Conservation (phyloP, 129 eudicot genomes). For the Flaveria brownii region DNA sequence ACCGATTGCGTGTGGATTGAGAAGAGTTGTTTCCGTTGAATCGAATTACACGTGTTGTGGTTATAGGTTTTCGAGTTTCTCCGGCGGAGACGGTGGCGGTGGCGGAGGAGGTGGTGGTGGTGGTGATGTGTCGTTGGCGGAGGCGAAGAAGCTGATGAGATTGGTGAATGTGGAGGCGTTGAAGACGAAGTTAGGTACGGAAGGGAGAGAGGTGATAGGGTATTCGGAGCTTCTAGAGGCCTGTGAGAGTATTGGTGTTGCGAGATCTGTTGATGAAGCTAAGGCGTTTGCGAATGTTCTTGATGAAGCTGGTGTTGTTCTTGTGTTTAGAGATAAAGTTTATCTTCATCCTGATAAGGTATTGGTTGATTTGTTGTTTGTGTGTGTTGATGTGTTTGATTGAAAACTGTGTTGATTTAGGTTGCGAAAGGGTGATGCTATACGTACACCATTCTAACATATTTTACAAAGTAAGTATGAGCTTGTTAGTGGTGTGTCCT, state of each 20-base stretch:
- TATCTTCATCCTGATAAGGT: conserved; percentile 94
- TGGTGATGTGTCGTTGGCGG: conserved; percentile 50
- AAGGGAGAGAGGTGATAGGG: conserved; percentile 65
- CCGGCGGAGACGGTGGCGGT: conserved; percentile 28
- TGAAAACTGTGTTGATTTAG: not conserved
- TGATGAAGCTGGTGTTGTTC: conserved; percentile 89
- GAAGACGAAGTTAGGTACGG: conserved; percentile 65
- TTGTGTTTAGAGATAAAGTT: conserved; percentile 83
- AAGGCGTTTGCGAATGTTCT: conserved; percentile 66
- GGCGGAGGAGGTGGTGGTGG: not conserved
- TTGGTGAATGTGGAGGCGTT: conserved; percentile 81
- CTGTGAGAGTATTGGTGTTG: conserved; percentile 66
- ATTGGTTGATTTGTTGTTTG: not conserved
- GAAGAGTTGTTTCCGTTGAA: conserved; percentile 10
- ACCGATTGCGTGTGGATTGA: conserved; percentile 22
- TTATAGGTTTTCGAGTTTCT: conserved; percentile 20
- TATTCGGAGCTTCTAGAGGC: conserved; percentile 62
- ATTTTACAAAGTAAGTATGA: too few species aligned
- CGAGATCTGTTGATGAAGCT: conserved; percentile 65
- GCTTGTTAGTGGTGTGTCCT: too few species aligned
- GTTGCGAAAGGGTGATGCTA: too few species aligned
- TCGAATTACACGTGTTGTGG: conserved; percentile 19
- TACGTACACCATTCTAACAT: too few species aligned
- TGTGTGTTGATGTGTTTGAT: not conserved
- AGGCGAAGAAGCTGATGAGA: conserved; percentile 85